These are phyloP conservation scores for Backusella luteola DNA, from an alignment of 192 early-diverging fungal genomes.

Conservation along the genomic window DNA sequence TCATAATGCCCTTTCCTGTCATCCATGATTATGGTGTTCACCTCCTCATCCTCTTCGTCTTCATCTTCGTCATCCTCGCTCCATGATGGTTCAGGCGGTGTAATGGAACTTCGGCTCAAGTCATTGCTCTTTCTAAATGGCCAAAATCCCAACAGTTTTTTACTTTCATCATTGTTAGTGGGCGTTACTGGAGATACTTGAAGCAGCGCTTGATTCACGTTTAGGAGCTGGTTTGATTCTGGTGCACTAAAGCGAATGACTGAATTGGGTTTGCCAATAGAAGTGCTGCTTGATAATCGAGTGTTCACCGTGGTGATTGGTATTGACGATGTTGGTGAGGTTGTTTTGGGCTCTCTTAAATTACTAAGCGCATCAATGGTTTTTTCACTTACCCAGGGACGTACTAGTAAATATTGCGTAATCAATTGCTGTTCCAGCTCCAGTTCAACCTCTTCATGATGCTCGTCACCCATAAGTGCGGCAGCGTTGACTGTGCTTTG, in stretches of 20 bases:
- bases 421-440: constrained; percentile 59
- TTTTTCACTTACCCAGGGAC: constrained; percentile 69
- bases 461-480: constrained; percentile 20
- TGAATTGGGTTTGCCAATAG: not conserved
- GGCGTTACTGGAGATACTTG: not conserved
- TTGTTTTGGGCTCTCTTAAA: constrained; percentile 44
- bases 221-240: not conserved
- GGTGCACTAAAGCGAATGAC: not conserved
- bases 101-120: not conserved
- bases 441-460: constrained; percentile 57
- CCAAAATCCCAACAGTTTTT: constrained; percentile 13
- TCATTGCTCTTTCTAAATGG: constrained; percentile 12
- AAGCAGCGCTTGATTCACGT: not conserved
- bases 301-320: not conserved
- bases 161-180: not conserved
- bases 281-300: not conserved
- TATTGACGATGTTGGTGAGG: not conserved
- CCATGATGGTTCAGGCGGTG: not conserved
- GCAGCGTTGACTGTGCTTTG: constrained; percentile 21
- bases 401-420: constrained; percentile 67
- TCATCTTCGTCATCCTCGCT: constrained; percentile 18
- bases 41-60: not conserved
- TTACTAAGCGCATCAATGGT: constrained; percentile 74
- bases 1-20: not conserved
- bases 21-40: not conserved